phyloP scores from a whole-genome alignment of 2,329 filamentous ascomycete genomes.

The Cytospora schulzeri region DNA sequence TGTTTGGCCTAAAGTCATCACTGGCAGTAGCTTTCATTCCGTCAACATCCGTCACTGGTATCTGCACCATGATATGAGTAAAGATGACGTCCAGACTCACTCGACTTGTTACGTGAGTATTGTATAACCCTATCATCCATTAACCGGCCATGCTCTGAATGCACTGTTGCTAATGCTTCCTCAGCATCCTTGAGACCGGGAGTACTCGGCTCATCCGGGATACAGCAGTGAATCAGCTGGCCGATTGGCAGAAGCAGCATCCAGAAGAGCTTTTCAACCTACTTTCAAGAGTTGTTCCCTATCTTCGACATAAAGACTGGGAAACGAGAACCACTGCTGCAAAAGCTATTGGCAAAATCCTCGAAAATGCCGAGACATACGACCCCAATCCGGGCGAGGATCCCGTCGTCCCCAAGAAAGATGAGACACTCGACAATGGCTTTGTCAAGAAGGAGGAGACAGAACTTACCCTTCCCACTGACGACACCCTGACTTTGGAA shows the following conservation, averaged over 20 bases:
- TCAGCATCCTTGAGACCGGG: conserved; percentile 91
- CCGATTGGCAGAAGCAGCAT: conserved; percentile 97
- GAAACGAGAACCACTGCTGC: conserved; percentile 92
- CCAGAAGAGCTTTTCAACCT: conserved; percentile 97
- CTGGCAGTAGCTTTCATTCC: conserved; percentile 24
- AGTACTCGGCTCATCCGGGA: conserved; percentile 95
- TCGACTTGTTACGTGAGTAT: conserved; percentile 81
- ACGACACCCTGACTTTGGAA: conserved; percentile 71
- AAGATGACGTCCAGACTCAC: conserved; percentile 72
- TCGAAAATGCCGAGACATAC: conserved; percentile 83
- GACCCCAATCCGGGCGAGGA: conserved; percentile 83
- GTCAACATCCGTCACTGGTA: conserved; percentile 3
- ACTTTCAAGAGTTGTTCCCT: conserved; percentile 90
- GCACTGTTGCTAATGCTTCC: conserved; percentile 22
- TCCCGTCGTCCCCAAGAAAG: conserved; percentile 45
- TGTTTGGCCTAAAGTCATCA: conserved; percentile 11
- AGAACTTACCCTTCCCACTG: conserved; percentile 44
- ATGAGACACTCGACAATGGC: conserved; percentile 46
- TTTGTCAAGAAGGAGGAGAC: conserved; percentile 49
- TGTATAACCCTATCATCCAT: background rate
- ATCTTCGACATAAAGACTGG: conserved; percentile 93
- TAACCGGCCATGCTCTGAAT: background rate
- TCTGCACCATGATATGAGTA: conserved; percentile 39
- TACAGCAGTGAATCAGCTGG: conserved; percentile 93
- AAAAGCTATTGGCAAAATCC: conserved; percentile 91